Evolutionary conservation across 768 basidiomycete species (phyloP), one percentile per base, ranked within the genome.

Genomic region (Ramaria sp.): DNA sequence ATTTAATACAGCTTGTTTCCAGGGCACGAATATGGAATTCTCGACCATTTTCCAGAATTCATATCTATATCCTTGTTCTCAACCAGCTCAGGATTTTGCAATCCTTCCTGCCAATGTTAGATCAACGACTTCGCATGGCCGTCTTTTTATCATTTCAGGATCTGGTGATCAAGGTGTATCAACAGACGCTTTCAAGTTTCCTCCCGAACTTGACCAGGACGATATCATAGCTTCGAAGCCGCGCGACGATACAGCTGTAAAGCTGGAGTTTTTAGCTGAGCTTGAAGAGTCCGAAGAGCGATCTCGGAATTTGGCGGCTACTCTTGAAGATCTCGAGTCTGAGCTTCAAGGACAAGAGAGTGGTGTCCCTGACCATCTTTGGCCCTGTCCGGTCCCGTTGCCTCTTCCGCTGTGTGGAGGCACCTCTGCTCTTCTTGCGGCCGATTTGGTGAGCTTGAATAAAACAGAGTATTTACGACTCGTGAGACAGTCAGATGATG

Each of bases 51-150:
- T 66, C 51, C 50, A 64, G 44, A 70, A 76, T 56, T 66, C 74
- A 0, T 78, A 74, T 52, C 77, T 80, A 58, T 89, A 88, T 61
- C 68, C 73, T 13, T 78, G 82, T 0, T 62, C 67, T 8, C 76
- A 79, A 0, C 69, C 78, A 0, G 74, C 82, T 7, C 88, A 92
- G 62, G 91, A 96, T 62, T 91, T 86, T 64, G 65, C 86, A 18
- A 74, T 92, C 18, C 63, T 90, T n/a, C 85, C 91, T 1, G 74
- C 77, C 45, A 69, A 73, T 8, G 83, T 64, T 50, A 88, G 88
- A 3, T 84, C 91, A 66, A 68, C 75, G 10, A 82, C 74, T 63
- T 87, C 92, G 61, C 84, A 89, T 0, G 70, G 75, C 52, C 73
- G 82, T 1, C 79, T 94, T 18, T 60, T 93, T 44, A 63, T 85